phyloP scores from a whole-genome alignment of 345 rosid species.

The Brassica carinata region DNA sequence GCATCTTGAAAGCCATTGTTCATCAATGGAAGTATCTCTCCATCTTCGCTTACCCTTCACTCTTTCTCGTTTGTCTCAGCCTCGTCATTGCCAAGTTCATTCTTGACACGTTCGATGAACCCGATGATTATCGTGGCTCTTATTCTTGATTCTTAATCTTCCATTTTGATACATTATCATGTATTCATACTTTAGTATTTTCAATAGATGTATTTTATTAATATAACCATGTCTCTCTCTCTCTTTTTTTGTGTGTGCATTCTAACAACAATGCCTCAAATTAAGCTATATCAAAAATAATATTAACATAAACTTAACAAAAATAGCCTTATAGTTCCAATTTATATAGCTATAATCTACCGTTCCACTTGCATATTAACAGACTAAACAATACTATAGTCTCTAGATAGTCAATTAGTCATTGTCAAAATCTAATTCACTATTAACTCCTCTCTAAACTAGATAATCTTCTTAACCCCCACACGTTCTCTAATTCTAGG shows the following conservation, averaged over 20 bases:
- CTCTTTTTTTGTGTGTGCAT: background rate
- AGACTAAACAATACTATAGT: too few species aligned
- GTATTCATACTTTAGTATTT: background rate
- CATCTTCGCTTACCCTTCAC: constrained; percentile 26
- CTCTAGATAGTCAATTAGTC: too few species aligned
- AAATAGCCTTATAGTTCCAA: too few species aligned
- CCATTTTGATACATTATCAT: background rate
- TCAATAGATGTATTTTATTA: background rate
- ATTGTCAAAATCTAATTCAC: too few species aligned
- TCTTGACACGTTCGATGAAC: background rate
- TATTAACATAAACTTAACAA: too few species aligned
- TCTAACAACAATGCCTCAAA: background rate
- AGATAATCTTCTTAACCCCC: constrained; percentile 27
- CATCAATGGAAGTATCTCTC: constrained; percentile 36
- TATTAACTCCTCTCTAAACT: background rate
- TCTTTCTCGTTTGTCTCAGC: constrained; percentile 21
- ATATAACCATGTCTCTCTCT: background rate
- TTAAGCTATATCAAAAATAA: too few species aligned
- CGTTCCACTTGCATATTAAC: too few species aligned
- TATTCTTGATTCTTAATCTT: constrained; percentile 11
- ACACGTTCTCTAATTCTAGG: constrained; percentile 16
- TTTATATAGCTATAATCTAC: too few species aligned
- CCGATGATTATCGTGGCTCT: constrained; percentile 30
- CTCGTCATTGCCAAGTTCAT: constrained; percentile 28
- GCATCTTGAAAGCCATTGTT: constrained; percentile 41